phyloP scores from a whole-genome alignment of 2,329 filamentous ascomycete genomes.

The Paramyrothecium sp. region DNA sequence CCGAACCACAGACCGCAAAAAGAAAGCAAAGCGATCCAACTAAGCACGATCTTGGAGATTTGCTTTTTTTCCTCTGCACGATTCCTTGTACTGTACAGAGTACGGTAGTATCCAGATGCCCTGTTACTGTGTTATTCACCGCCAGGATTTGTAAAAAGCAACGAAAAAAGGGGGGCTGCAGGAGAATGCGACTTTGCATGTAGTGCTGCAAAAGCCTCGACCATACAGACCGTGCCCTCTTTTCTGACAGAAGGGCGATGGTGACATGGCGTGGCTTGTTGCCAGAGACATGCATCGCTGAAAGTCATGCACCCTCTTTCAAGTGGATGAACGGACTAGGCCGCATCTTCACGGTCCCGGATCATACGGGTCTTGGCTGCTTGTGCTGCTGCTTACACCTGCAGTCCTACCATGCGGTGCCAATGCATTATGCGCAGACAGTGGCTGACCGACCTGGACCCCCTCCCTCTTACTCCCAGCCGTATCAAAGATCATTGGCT shows the following conservation, averaged over 20 bases:
- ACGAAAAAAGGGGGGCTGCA: background rate
- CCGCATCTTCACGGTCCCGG: background rate
- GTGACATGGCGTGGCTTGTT: background rate
- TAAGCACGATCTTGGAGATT: background rate
- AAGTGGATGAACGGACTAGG: background rate
- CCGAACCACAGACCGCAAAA: background rate
- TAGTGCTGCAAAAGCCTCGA: background rate
- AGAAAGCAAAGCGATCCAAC: background rate
- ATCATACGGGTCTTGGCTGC: background rate
- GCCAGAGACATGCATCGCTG: background rate
- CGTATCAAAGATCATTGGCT: background rate
- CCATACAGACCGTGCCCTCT: background rate
- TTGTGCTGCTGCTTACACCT: background rate
- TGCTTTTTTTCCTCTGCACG: background rate
- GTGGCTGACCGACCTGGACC: background rate
- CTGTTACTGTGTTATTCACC: background rate
- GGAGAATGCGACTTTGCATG: background rate
- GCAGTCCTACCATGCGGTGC: background rate
- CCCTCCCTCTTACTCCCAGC: background rate
- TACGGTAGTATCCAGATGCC: background rate
- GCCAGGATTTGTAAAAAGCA: background rate
- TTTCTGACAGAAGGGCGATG: background rate
- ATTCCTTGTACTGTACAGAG: too few relatives aligned
- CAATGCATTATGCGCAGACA: background rate
- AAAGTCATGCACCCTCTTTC: background rate